Evolutionary conservation across 1,284 basidiomycete species (phyloP), one percentile per base, ranked within the genome.

Genomic region (Gymnopus androsaceus): DNA sequence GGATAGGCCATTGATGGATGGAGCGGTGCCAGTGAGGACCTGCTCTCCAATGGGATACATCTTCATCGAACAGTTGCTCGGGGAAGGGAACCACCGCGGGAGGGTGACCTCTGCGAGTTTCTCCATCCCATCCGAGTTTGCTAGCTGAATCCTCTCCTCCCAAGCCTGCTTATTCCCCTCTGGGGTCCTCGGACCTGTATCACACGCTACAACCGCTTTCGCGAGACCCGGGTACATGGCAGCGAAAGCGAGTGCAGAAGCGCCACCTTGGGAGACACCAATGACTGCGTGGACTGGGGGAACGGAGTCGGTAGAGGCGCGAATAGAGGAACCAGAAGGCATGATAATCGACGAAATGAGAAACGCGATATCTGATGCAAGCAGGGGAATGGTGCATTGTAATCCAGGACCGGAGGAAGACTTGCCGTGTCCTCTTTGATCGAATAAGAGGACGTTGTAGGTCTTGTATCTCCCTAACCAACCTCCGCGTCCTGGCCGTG

Each of bases 251-350:
- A 81, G 72, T 0, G 74, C 72, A 2, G 72, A 70, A 8, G 78
- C 77, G 0, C 78, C 79, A 0, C 79, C 79, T 58, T 80, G 78
- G 1, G 78, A 80, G 3, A 80, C 79, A 11, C 79, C 79, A 30
- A 81, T 75, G 21, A 80, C 63, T 15, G 72, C 62, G 45, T 77
- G 73, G 19, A 76, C 69, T 37, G 37, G 49, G 4, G 56, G 57
- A 1, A 62, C 68, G 0, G 72, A 62, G 27, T 79, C 74, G 21
- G 36, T 38, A 17, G 48, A 28, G n/a, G 34, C 38, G 21, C 36
- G 33, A n/a, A 50, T 36, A 25, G 48, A 50, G 8, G 48, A 50
- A 27, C 34, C 37, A 17, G 48, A 50, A 15, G 48, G 48, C 1
- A 60, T 49, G 5, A 78, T 66, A 6, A 61, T 63, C 57, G 50